Conservation (phyloP, 2,329 filamentous ascomycete species). For the Cadophora sp. region DNA sequence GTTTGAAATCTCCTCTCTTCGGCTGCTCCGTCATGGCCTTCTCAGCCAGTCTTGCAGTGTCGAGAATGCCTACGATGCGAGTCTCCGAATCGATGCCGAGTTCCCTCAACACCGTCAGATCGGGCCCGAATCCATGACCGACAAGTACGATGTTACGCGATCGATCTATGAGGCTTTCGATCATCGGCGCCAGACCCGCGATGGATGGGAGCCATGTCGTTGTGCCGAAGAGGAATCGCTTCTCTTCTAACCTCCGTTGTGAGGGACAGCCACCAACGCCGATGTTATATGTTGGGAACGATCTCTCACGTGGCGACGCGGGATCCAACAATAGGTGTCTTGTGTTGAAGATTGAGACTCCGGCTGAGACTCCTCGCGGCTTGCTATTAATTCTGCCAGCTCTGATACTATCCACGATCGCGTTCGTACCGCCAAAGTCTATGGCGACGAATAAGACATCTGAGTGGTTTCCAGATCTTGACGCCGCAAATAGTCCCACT, state of each 20-base stretch:
- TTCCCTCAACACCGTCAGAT: background rate
- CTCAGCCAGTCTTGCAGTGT: background rate
- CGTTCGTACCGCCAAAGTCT: background rate
- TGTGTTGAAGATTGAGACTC: slow-evolving; percentile 2
- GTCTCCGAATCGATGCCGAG: background rate
- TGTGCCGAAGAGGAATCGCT: slow-evolving; percentile 3
- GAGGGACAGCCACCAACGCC: slow-evolving; percentile 1
- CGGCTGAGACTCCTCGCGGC: background rate
- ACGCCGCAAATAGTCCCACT: background rate
- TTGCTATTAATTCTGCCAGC: background rate
- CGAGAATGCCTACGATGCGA: background rate
- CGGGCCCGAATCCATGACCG: slow-evolving; percentile 1
- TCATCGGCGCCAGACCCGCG: background rate
- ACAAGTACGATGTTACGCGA: background rate
- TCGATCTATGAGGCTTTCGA: slow-evolving; percentile 1
- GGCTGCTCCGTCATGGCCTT: background rate
- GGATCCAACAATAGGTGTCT: background rate
- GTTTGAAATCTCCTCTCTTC: background rate
- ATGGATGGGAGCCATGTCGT: background rate
- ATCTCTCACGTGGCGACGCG: background rate
- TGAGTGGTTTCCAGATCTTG: background rate
- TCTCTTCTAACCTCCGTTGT: background rate
- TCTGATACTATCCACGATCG: slow-evolving; percentile 1
- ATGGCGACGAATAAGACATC: slow-evolving; percentile 4
- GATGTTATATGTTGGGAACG: background rate